These are phyloP conservation scores for Phytophthora vignae DNA, from an alignment of 352 stramenopile genomes.

Conservation along the genomic window DNA sequence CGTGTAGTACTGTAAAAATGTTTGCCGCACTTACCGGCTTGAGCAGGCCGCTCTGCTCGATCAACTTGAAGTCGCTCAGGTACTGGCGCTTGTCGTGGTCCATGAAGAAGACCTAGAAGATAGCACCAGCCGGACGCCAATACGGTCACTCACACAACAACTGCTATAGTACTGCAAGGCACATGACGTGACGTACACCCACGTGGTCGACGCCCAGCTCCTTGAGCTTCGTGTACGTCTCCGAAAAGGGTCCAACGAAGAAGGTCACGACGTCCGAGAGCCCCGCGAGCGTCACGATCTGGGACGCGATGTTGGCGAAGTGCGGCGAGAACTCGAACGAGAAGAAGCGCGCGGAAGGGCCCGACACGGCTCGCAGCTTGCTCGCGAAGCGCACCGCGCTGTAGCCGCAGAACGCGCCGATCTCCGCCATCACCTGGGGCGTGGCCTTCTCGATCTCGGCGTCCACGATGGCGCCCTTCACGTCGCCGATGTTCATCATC, in stretches of 20 bases:
- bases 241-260: slow-evolving; percentile 38
- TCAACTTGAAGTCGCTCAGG: slow-evolving; percentile 39
- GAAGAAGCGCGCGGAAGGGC: slow-evolving; percentile 39
- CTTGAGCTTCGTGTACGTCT: slow-evolving; percentile 41
- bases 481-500: slow-evolving; percentile 52
- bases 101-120: slow-evolving; percentile 44
- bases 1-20: not conserved
- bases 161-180: not conserved
- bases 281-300: slow-evolving; percentile 36
- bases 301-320: slow-evolving; percentile 40
- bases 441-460: slow-evolving; percentile 37
- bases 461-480: slow-evolving; percentile 45
- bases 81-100: slow-evolving; percentile 45
- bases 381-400: slow-evolving; percentile 54
- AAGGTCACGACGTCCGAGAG: slow-evolving; percentile 43
- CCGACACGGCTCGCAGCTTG: slow-evolving; percentile 28
- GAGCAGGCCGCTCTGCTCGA: slow-evolving; percentile 42
- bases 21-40: slow-evolving; percentile 16
- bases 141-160: slow-evolving; percentile 4
- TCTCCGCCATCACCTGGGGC: slow-evolving; percentile 52
- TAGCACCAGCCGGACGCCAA: not conserved
- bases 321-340: slow-evolving; percentile 53
- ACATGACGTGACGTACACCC: slow-evolving; percentile 25
- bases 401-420: slow-evolving; percentile 57
- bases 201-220: slow-evolving; percentile 31